phyloP scores from a whole-genome alignment of 805 yeast genomes.

The Nematodospora valgi region DNA sequence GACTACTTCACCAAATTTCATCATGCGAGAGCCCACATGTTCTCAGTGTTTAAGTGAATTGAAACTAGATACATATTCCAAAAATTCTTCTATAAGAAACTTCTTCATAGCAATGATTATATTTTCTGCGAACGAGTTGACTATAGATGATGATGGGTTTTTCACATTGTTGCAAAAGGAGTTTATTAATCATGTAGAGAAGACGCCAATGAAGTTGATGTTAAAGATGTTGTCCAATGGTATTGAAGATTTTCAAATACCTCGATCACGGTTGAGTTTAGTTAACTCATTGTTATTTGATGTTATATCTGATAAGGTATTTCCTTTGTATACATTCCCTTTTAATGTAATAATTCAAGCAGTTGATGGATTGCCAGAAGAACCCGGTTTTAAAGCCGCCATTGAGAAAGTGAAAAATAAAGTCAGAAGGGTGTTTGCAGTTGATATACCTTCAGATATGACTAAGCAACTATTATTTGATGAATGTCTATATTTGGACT shows the following conservation, averaged over 20 bases:
- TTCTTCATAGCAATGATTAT: slow-evolving; percentile 2
- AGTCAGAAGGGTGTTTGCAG: slow-evolving; percentile 1
- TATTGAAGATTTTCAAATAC: not conserved
- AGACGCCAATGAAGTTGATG: not conserved
- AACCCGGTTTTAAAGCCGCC: not conserved
- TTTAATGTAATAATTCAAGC: slow-evolving; percentile 4
- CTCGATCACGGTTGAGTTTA: not conserved
- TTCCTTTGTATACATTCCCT: slow-evolving; percentile 9
- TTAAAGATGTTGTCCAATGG: slow-evolving; percentile 2
- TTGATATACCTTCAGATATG: slow-evolving; percentile 5
- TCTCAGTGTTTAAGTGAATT: slow-evolving; percentile 1
- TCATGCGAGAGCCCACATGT: slow-evolving; percentile 2
- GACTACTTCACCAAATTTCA: slow-evolving; percentile 1
- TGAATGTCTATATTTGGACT: slow-evolving; percentile 3
- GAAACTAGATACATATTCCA: slow-evolving; percentile 1
- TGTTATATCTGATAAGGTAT: slow-evolving; percentile 1
- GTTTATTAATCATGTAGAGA: slow-evolving; percentile 1
- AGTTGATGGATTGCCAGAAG: too few species aligned
- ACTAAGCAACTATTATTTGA: slow-evolving; percentile 1
- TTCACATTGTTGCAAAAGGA: not conserved
- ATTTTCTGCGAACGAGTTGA: too few species aligned
- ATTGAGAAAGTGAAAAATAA: not conserved
- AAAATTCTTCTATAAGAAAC: slow-evolving; percentile 3
- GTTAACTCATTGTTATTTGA: slow-evolving; percentile 2
- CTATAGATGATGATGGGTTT: not conserved